phyloP scores from a whole-genome alignment of 306 rosid species.

The Geum urbanum region DNA sequence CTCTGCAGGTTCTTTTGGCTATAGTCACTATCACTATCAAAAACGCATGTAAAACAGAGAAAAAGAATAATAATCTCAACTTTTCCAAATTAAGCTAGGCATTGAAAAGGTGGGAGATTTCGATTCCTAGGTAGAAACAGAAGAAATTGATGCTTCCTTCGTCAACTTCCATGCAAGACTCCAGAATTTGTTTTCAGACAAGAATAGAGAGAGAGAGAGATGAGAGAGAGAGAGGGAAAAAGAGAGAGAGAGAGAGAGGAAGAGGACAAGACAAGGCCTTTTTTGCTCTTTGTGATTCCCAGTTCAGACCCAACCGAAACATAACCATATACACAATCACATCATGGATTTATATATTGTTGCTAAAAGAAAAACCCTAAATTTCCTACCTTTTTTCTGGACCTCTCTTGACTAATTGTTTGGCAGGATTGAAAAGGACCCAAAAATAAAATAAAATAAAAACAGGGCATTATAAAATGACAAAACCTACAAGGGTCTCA shows the following conservation, averaged over 20 bases:
- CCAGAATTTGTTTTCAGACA: conserved; percentile 33
- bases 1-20: neutral
- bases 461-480: neutral
- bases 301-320: conserved; percentile 32
- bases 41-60: conserved; percentile 13
- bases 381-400: conserved; percentile 26
- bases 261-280: conserved; percentile 50
- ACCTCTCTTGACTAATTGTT: conserved; percentile 24
- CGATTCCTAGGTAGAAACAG: conserved; percentile 34
- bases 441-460: neutral
- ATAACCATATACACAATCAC: neutral
- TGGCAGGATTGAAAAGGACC: conserved; percentile 49
- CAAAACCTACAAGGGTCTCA: conserved; percentile 14
- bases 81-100: conserved; percentile 28
- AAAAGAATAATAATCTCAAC: conserved; percentile 11
- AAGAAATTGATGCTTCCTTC: conserved; percentile 29
- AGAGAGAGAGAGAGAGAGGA: conserved; percentile 20
- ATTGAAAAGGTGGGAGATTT: conserved; percentile 27
- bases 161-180: conserved; percentile 69
- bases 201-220: conserved; percentile 17
- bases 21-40: conserved; percentile 34
- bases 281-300: conserved; percentile 29
- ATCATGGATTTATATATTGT: conserved; percentile 4
- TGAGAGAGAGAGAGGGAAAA: conserved; percentile 36
- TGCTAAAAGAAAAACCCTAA: conserved; percentile 25